These are phyloP conservation scores for Scheffersomyces stipitis DNA, from an alignment of 805 yeast genomes.

Conservation along the genomic window DNA sequence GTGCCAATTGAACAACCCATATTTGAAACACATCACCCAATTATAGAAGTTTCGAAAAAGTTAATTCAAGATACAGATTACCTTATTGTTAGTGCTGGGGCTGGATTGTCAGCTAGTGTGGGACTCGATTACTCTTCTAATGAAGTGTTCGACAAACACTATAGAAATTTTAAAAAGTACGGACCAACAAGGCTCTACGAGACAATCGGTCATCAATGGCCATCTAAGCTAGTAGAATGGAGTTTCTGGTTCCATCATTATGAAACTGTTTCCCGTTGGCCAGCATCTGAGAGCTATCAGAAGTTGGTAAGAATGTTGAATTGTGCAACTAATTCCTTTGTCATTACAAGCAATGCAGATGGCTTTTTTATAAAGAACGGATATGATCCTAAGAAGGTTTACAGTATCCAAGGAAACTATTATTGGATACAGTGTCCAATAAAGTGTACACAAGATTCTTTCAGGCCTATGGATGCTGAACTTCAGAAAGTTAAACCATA, in stretches of 20 bases:
- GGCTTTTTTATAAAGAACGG: slow-evolving; percentile 1
- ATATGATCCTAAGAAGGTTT: slow-evolving; percentile 1
- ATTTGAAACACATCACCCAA: not conserved
- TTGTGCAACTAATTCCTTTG: not conserved
- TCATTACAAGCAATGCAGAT: slow-evolving; percentile 2
- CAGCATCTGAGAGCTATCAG: not conserved
- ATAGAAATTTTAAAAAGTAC: not conserved
- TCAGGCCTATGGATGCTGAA: not conserved
- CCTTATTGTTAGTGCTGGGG: slow-evolving; percentile 3
- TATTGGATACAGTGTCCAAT: slow-evolving; percentile 1
- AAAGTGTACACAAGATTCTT: not conserved
- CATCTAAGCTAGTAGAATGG: not conserved
- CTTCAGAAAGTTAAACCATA: not conserved
- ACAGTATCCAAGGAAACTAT: slow-evolving; percentile 1
- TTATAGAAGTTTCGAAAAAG: not conserved
- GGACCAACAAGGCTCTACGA: not conserved
- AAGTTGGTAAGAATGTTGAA: not conserved
- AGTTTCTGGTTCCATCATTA: slow-evolving; percentile 1
- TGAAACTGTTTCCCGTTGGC: not conserved
- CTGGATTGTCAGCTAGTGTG: slow-evolving; percentile 3
- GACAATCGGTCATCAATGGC: slow-evolving; percentile 1
- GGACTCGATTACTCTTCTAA: slow-evolving; percentile 1
- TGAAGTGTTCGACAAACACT: slow-evolving; percentile 1
- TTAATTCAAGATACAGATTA: slow-evolving; percentile 1
- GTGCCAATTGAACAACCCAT: not conserved